Evolutionary conservation across 306 rosid species (phyloP).

Genomic region (Vigna hirtella): DNA sequence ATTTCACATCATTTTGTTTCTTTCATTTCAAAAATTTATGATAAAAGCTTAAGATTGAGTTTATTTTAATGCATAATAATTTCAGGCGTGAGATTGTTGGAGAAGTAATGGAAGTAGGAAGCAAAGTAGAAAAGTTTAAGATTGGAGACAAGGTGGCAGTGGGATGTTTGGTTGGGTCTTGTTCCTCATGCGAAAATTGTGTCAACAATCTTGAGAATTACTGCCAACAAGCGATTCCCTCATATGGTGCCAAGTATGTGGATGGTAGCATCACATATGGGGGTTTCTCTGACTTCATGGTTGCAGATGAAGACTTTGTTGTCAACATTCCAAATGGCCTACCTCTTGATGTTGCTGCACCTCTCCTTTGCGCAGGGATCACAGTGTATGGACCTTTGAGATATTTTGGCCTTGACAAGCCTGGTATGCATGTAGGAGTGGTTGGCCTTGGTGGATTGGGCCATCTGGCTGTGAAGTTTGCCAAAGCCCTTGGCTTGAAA

Average conservation of each 20-base stretch:
- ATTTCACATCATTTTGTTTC: no score
- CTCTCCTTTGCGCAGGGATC: constrained; percentile 34
- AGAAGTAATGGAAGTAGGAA: constrained; percentile 55
- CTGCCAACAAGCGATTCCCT: constrained; percentile 39
- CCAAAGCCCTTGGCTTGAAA: neutral
- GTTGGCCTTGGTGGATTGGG: neutral
- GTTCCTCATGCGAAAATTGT: constrained; percentile 49
- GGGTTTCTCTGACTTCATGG: neutral
- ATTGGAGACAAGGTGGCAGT: constrained; percentile 37
- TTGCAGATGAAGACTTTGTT: constrained; percentile 5
- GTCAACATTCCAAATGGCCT: constrained; percentile 31
- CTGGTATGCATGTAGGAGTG: constrained; percentile 38
- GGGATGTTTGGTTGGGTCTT: constrained; percentile 30
- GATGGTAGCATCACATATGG: constrained; percentile 46
- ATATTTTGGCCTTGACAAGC: constrained; percentile 50
- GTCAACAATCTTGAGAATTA: constrained; percentile 48
- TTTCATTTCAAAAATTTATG: no score
- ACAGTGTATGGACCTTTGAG: constrained; percentile 55
- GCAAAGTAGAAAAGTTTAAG: constrained; percentile 33
- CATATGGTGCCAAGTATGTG: constrained; percentile 21
- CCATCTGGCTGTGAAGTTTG: neutral
- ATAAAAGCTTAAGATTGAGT: neutral
- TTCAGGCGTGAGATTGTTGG: constrained; percentile 59
- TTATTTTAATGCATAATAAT: neutral
- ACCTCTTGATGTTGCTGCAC: constrained; percentile 38